Conservation (phyloP, 2,329 filamentous ascomycete species). For the Ophiostoma quercus region DNA sequence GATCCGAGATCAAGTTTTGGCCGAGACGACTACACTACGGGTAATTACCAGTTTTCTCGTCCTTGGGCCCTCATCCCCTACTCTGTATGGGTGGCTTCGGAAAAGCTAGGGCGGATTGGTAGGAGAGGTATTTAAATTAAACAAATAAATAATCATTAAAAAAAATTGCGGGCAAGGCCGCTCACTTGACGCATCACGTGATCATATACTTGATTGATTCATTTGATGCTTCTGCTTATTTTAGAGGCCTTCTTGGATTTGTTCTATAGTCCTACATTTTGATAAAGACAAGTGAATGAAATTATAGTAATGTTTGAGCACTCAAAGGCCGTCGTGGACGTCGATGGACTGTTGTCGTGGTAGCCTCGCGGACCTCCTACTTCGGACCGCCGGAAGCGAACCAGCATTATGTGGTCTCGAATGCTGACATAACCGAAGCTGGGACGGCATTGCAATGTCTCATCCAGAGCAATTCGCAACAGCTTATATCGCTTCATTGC, state of each 20-base stretch:
- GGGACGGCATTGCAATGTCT: neutral
- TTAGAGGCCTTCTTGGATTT: too few species aligned
- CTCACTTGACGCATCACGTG: neutral
- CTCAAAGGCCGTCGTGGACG: neutral
- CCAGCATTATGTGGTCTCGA: neutral
- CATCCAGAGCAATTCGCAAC: neutral
- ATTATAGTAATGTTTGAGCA: neutral
- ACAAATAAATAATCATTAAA: neutral
- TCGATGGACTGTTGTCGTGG: neutral
- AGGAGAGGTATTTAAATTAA: neutral
- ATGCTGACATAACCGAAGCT: neutral
- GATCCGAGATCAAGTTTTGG: constrained; percentile 21
- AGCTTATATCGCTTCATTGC: neutral
- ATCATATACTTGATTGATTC: neutral
- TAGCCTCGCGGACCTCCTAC: constrained; percentile 12
- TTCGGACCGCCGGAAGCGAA: constrained; percentile 23
- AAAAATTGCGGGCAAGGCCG: neutral
- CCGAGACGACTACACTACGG: constrained; percentile 1
- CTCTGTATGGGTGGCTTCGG: constrained; percentile 25
- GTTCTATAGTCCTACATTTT: too few species aligned
- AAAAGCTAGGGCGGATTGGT: constrained; percentile 28
- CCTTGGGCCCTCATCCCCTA: constrained; percentile 17
- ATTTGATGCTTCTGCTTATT: too few species aligned
- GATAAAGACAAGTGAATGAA: too few species aligned
- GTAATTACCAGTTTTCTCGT: constrained; percentile 20